Conservation (phyloP, 768 basidiomycete species). For the Polyporus arcularius region DNA sequence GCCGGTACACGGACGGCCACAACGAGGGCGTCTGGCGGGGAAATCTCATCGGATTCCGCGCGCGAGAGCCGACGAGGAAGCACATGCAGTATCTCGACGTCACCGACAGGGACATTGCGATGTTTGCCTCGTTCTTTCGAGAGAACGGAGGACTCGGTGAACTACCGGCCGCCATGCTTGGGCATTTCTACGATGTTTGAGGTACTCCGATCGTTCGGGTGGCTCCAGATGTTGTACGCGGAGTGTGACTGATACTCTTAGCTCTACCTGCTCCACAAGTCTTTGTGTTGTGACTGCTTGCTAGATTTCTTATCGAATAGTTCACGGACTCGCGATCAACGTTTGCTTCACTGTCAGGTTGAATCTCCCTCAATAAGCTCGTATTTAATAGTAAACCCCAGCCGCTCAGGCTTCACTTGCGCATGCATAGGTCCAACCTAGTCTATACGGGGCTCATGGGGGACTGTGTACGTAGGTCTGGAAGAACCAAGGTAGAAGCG, state of each 20-base stretch:
- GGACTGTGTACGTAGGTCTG: too few relatives aligned
- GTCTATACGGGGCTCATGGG: too few relatives aligned
- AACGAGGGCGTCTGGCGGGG: neutral
- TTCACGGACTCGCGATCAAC: too few relatives aligned
- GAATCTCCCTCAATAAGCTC: too few relatives aligned
- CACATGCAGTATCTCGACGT: conserved; percentile 9
- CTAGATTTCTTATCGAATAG: too few relatives aligned
- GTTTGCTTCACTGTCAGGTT: too few relatives aligned
- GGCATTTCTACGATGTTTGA: neutral
- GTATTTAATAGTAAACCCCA: too few relatives aligned
- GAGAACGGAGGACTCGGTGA: neutral
- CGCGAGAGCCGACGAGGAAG: conserved; percentile 4
- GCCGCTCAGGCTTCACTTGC: too few relatives aligned
- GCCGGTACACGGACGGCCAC: conserved; percentile 1
- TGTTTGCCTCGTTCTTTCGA: conserved; percentile 2
- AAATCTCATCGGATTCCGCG: conserved; percentile 3
- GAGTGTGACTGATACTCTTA: neutral
- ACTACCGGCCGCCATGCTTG: neutral
- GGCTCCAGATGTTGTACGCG: neutral
- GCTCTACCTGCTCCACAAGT: too few relatives aligned
- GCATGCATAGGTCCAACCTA: too few relatives aligned
- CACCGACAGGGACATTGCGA: conserved; percentile 1
- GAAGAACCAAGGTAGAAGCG: too few relatives aligned
- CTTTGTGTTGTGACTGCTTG: too few relatives aligned
- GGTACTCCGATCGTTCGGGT: neutral